Base-by-base conservation (phyloP, 805 yeast species). In the Wickerhamomyces chambardii region DNA sequence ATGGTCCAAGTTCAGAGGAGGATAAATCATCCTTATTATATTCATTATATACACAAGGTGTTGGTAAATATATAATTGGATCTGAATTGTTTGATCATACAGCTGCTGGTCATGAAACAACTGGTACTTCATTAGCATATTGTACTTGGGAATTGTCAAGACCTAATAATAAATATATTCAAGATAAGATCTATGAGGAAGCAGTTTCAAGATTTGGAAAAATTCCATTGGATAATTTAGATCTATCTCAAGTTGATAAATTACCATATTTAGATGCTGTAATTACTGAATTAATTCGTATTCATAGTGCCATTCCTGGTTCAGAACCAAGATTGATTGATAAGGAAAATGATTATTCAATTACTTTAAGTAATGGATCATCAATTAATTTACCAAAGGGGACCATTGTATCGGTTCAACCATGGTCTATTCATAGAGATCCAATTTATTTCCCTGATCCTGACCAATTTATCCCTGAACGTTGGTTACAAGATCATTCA, bases 21-120 rank as follows among this genome's bases (percentile, higher is more conserved):
- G 36, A 12, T 12, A 9, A 10, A 6, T 11, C 12, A 24, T 6
- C 36, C 6, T 33, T 50, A 4, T 37, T 49, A 4, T 35, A 44
- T 17, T 44, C 43, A 8, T 36, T 61, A 12, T 44, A 44, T 30
- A 41, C 42, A 7, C 30, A 35, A 6, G 56, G 55, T 2, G 5
- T 12, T 24, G 6, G 5, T 5, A 24, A 24, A 8, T 8, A 9
- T 28, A 8, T 6, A 15, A 16, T 28, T 15, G 29, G n/a, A 5
- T 15, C 17, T 28, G 29, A 28, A 28, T 5, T 15, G 5, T 15
- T 15, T 17, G 29, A 28, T 16, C 29, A 28, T 16, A 4, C 15
- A 28, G 14, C 29, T 6, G 29, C 29, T 8, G 29, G 29, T 9
- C 17, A 15, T 28, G 29, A 28, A 15, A 28, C 29, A 15, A 28